phyloP scores from a whole-genome alignment of 2,329 filamentous ascomycete genomes.

The Fusarium chaquense region DNA sequence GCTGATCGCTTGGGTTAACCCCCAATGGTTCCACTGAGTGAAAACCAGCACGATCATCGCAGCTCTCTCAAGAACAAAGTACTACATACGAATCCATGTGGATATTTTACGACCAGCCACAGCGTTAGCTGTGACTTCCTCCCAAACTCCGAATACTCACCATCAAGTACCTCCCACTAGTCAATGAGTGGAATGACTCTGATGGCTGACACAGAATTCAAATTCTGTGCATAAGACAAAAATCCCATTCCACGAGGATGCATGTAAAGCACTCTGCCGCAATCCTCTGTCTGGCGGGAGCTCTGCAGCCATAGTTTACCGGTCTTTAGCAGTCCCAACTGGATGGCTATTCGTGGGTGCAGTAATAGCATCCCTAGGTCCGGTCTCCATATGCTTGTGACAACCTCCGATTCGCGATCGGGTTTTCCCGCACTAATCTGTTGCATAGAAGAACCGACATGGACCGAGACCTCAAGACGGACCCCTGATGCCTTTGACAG shows the following conservation, averaged over 20 bases:
- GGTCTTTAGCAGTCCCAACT: background rate
- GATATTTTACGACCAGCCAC: constrained; percentile 52
- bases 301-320: constrained; percentile 16
- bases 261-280: background rate
- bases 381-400: background rate
- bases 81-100: constrained; percentile 55
- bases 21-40: constrained; percentile 41
- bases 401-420: background rate
- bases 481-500: background rate
- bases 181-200: background rate
- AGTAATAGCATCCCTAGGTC: background rate
- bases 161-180: background rate
- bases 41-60: constrained; percentile 29
- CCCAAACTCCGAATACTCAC: constrained; percentile 19
- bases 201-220: background rate
- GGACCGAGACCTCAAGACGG: background rate
- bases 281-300: background rate
- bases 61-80: constrained; percentile 39
- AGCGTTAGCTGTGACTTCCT: constrained; percentile 22
- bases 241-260: background rate
- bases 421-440: background rate
- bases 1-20: constrained; percentile 40
- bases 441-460: constrained; percentile 2
- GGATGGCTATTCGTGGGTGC: background rate
- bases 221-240: background rate